A percentile compares a stretch with the other conserved stretches of the same genome.
Conservation (phyloP, 2,329 filamentous ascomycete genomes). For the Phaeosphaeriaceae sp. region DNA sequence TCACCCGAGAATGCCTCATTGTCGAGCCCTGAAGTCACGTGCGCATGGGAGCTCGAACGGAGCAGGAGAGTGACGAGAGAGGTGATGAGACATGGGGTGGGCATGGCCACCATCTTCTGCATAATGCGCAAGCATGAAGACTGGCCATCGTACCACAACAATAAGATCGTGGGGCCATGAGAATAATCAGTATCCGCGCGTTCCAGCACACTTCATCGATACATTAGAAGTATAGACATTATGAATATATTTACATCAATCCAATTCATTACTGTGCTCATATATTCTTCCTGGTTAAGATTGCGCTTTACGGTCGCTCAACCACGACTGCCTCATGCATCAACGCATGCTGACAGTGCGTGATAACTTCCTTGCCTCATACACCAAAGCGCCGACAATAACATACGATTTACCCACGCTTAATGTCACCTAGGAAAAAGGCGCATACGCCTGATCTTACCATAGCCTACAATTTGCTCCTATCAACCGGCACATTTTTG, state of each 20-base stretch:
- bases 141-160: too few relatives aligned
- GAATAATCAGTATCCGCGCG: too few relatives aligned
- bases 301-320: background rate
- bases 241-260: background rate
- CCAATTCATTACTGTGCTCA: background rate
- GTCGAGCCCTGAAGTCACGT: too few relatives aligned
- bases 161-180: too few relatives aligned
- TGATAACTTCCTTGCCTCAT: background rate
- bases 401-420: background rate
- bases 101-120: too few relatives aligned
- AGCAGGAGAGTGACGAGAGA: too few relatives aligned
- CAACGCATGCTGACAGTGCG: too few relatives aligned
- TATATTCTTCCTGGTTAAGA: background rate
- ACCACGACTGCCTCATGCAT: background rate
- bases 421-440: background rate
- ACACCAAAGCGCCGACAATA: background rate
- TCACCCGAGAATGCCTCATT: too few relatives aligned
- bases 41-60: too few relatives aligned
- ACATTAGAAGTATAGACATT: background rate
- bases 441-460: background rate
- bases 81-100: too few relatives aligned
- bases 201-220: background rate
- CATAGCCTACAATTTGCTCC: constrained; percentile 1
- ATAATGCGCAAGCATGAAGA: too few relatives aligned
- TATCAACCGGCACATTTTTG: constrained; percentile 2